Evolutionary conservation across 2,329 filamentous ascomycete genomes (phyloP).

Genomic region (Tolypocladium sp.): DNA sequence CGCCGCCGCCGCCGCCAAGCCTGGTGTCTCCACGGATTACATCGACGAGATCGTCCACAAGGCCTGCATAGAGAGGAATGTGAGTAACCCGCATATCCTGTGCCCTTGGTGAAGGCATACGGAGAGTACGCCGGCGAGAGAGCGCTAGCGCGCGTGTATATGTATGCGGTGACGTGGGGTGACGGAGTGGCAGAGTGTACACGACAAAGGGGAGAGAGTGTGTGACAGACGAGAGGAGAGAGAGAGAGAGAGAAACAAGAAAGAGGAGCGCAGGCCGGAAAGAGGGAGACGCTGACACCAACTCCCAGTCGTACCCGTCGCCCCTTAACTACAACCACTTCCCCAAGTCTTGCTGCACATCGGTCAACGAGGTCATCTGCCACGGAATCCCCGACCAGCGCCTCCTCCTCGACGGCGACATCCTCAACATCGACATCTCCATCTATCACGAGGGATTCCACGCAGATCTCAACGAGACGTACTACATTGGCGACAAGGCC

Average conservation of each 20-base stretch:
- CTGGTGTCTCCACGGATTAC: constrained; percentile 92
- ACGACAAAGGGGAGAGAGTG: neutral
- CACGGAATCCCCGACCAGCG: constrained; percentile 95
- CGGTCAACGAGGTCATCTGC: constrained; percentile 94
- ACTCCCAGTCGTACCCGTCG: constrained; percentile 77
- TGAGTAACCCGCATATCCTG: constrained; percentile 34
- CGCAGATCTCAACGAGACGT: constrained; percentile 95
- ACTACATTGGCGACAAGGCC: constrained; percentile 90
- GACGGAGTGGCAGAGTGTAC: neutral
- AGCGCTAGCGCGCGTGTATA: neutral
- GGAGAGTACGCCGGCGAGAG: neutral
- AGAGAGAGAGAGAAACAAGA: neutral
- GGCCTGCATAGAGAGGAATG: constrained; percentile 84
- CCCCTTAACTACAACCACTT: constrained; percentile 94
- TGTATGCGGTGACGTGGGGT: neutral
- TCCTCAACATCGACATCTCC: constrained; percentile 93
- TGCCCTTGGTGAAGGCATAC: neutral
- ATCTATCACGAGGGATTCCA: constrained; percentile 94
- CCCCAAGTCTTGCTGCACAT: constrained; percentile 96
- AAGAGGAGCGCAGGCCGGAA: neutral
- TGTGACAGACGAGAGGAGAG: neutral
- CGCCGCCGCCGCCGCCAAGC: constrained; percentile 70
- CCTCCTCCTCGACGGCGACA: constrained; percentile 81
- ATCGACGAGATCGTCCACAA: constrained; percentile 94
- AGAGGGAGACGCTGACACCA: constrained; percentile 4